Evolutionary conservation across 495 filamentous ascomycete species (phyloP), one percentile per base, ranked within the genome.

Genomic region (Penicillium parvum): DNA sequence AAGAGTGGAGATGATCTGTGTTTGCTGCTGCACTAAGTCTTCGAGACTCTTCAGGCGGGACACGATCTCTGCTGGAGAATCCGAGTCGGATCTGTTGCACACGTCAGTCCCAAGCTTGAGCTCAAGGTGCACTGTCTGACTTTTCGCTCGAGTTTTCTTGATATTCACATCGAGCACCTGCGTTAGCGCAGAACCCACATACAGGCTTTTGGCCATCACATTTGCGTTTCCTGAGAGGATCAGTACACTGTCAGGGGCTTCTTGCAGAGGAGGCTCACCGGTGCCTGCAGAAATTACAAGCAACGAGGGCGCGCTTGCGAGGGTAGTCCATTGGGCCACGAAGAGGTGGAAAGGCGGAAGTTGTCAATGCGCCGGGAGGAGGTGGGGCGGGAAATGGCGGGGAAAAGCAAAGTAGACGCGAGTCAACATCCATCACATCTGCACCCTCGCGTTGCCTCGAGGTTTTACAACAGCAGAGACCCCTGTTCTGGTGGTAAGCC

Each of bases 271-370:
- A 28, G 10, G 6, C 43, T 16, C 44, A 48, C 49, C 52, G 40
- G 37, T 51, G 43, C 14, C 52, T 46, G 45, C 52, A 55, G 36
- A 55, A 55, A 16, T 33, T 45, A 30, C 52, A 55, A 15, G 52
- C 52, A n/a, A 55, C 30, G 34, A 35, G 32, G 5, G 52, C 52
- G 32, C 52, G 40, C 42, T 55, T 55, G 16, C 52, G 44, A 29
- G 52, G 48, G 32, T 39, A 52, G 2, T 55, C 52, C 39, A 43
- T 43, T 20, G 27, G 15, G 12, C 23, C 26, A 28, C 19, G 8
- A 7, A 23, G 26, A 41, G n/a, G 23, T 23, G 30, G 40, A 3
- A 34, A 4, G 12, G 11, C 22, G 42, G n/a, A 22, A 16, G 25
- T 15, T 4, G n/a, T 7, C 1, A n/a, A n/a, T 16, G 16, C 15